Conservation (phyloP, 495 filamentous ascomycete species). For the Podospora australis region DNA sequence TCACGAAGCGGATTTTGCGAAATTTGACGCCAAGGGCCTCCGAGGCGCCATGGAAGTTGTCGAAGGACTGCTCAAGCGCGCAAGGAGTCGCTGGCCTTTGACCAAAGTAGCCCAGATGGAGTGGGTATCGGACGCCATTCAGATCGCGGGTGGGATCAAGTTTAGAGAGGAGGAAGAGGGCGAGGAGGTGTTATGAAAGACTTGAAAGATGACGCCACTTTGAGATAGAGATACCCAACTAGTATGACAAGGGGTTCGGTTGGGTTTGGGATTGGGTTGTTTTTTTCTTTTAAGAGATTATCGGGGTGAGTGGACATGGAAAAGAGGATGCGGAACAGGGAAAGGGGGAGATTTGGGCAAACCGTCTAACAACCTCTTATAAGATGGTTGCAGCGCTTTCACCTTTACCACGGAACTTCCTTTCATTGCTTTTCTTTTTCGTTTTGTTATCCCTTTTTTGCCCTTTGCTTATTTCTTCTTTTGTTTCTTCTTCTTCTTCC, state of each 20-base stretch:
- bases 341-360: background rate
- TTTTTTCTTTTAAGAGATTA: background rate
- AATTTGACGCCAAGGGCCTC: constrained; percentile 54
- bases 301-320: background rate
- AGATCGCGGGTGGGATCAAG: constrained; percentile 62
- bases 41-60: constrained; percentile 72
- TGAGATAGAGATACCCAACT: background rate
- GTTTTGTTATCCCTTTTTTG: background rate
- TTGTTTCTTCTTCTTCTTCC: background rate
- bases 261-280: background rate
- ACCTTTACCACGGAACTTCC: no score
- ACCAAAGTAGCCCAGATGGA: constrained; percentile 61
- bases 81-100: constrained; percentile 64
- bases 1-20: constrained; percentile 40
- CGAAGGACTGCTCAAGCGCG: constrained; percentile 74
- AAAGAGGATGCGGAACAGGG: background rate
- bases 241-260: no score
- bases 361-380: background rate
- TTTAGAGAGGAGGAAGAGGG: constrained; percentile 59
- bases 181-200: constrained; percentile 37
- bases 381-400: no score
- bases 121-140: constrained; percentile 72
- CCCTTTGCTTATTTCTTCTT: background rate
- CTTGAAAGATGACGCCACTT: background rate
- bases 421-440: background rate